phyloP scores from a whole-genome alignment of 2,329 filamentous ascomycete species.

The Pseudocercospora macadamiae region DNA sequence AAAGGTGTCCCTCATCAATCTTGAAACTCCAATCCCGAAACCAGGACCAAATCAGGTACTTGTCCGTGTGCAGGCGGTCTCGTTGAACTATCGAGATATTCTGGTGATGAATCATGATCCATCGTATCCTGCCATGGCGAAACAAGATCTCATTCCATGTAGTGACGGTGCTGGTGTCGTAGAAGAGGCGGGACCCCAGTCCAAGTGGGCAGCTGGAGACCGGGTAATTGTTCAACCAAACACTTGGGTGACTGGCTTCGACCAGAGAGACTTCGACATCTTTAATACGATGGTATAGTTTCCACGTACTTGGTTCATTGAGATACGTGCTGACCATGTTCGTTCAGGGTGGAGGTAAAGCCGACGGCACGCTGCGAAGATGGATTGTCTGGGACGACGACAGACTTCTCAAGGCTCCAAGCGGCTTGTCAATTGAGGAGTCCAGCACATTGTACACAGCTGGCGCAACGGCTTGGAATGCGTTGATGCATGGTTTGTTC shows the following conservation, averaged over 20 bases:
- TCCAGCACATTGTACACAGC: slow-evolving; percentile 63
- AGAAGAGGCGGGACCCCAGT: slow-evolving; percentile 48
- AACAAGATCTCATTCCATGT: slow-evolving; percentile 59
- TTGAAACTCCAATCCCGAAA: slow-evolving; percentile 1
- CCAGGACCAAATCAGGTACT: slow-evolving; percentile 48
- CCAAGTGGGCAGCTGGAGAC: slow-evolving; percentile 53
- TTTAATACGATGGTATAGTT: slow-evolving; percentile 47
- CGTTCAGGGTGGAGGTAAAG: slow-evolving; percentile 52
- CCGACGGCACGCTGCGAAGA: slow-evolving; percentile 60
- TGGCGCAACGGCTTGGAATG: slow-evolving; percentile 56
- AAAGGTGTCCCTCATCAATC: slow-evolving; percentile 22
- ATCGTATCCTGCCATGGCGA: slow-evolving; percentile 22
- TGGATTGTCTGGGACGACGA: slow-evolving; percentile 58
- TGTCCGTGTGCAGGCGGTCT: slow-evolving; percentile 53
- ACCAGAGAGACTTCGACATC: slow-evolving; percentile 23
- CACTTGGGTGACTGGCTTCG: slow-evolving; percentile 24
- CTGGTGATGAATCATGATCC: slow-evolving; percentile 24
- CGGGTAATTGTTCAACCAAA: slow-evolving; percentile 59
- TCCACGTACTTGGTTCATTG: too few species aligned
- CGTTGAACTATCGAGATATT: slow-evolving; percentile 56
- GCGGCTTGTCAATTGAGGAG: slow-evolving; percentile 60
- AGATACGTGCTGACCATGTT: neutral
- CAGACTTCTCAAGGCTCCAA: slow-evolving; percentile 58
- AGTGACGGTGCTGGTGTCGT: slow-evolving; percentile 71
- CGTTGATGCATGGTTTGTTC: slow-evolving; percentile 60